Percentiles rank a stretch among this genome's conserved stretches.
phyloP scores from a whole-genome alignment of 2,329 filamentous ascomycete species.

The Penicillium glabrum region DNA sequence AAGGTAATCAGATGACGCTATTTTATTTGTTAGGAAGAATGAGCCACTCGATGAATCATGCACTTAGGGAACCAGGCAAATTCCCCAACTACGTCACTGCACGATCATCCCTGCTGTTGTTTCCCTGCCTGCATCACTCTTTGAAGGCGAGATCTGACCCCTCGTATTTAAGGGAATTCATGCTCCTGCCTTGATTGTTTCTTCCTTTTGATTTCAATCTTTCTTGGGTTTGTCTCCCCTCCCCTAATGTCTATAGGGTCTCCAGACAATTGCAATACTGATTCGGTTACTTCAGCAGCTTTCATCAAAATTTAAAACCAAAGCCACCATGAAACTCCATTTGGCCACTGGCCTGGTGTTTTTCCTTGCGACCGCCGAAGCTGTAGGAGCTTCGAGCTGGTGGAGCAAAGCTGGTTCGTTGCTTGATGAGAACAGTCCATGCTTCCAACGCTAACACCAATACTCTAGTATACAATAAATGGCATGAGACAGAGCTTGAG shows the following conservation, averaged over 20 bases:
- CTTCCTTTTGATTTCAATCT: background rate
- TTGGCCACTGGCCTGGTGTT: conserved; percentile 68
- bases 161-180: conserved; percentile 12
- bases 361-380: conserved; percentile 66
- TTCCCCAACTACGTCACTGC: conserved; percentile 34
- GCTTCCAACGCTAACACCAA: conserved; percentile 4
- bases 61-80: conserved; percentile 21
- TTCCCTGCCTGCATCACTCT: conserved; percentile 13
- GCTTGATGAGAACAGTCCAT: background rate
- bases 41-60: conserved; percentile 27
- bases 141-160: conserved; percentile 7
- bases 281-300: background rate
- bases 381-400: conserved; percentile 74
- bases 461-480: conserved; percentile 88
- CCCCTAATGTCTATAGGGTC: too few species aligned
- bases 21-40: conserved; percentile 6
- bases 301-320: background rate
- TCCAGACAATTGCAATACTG: background rate
- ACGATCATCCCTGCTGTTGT: conserved; percentile 28
- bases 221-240: background rate
- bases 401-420: conserved; percentile 79
- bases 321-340: conserved; percentile 71
- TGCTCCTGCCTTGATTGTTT: background rate
- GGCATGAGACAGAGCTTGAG: conserved; percentile 97
- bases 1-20: conserved; percentile 11